Conservation (phyloP, 2,329 filamentous ascomycete genomes). For the Coniochaeta pulveracea region DNA sequence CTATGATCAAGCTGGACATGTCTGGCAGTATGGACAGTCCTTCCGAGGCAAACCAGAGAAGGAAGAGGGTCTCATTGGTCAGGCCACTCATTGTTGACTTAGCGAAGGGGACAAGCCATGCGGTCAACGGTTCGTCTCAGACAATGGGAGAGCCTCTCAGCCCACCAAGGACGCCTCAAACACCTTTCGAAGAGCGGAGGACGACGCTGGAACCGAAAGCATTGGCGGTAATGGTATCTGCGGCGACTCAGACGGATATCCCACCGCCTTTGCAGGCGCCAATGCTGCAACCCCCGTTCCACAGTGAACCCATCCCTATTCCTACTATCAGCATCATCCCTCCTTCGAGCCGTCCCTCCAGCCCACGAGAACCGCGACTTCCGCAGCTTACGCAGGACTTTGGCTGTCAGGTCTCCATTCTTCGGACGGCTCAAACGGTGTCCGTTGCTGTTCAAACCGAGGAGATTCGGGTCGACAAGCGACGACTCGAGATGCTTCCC, state of each 20-base stretch:
- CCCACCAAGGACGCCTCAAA: conserved; percentile 54
- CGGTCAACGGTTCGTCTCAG: conserved; percentile 56
- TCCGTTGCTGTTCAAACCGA: conserved; percentile 68
- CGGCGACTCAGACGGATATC: conserved; percentile 50
- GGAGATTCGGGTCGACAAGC: conserved; percentile 73
- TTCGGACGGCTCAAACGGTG: conserved; percentile 35
- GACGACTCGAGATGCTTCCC: conserved; percentile 64
- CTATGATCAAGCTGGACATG: conserved; percentile 22
- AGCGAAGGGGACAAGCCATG: conserved; percentile 27
- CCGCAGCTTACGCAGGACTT: conserved; percentile 76
- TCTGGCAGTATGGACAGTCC: conserved; percentile 29
- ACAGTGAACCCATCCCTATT: conserved; percentile 39
- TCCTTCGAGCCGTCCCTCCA: conserved; percentile 71
- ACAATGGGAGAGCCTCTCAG: conserved; percentile 51
- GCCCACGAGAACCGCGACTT: conserved; percentile 61
- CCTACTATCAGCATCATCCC: conserved; percentile 89
- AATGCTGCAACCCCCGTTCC: conserved; percentile 12
- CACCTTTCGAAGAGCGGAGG: conserved; percentile 28
- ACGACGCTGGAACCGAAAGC: conserved; percentile 22
- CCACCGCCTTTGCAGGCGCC: conserved; percentile 19
- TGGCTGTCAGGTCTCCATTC: conserved; percentile 63
- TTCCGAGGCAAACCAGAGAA: conserved; percentile 60
- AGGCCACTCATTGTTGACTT: conserved; percentile 39
- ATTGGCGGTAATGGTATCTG: conserved; percentile 33
- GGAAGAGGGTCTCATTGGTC: conserved; percentile 52